Conservation (phyloP, 306 rosid species). For the Erythrophleum fordii region DNA sequence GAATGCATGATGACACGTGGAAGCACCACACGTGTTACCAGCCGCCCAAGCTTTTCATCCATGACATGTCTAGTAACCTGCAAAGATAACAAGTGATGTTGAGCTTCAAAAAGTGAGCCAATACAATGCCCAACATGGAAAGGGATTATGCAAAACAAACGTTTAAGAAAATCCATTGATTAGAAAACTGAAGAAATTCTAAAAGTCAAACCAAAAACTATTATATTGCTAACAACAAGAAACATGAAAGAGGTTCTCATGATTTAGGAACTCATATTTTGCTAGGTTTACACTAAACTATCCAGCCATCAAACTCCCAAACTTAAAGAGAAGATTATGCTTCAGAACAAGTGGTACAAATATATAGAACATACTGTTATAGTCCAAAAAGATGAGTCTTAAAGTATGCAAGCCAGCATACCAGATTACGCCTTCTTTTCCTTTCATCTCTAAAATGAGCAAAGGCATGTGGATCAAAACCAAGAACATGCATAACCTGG, state of each 20-base stretch:
- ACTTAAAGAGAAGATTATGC: slow-evolving; percentile 13
- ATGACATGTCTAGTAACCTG: slow-evolving; percentile 89
- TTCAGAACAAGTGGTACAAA: slow-evolving; percentile 20
- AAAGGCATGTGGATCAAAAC: slow-evolving; percentile 99
- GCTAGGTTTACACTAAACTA: not conserved
- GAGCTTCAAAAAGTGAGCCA: slow-evolving; percentile 34
- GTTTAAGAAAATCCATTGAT: not conserved
- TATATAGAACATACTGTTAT: not conserved
- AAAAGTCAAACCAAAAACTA: not conserved
- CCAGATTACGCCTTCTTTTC: slow-evolving; percentile 88
- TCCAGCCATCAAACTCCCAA: slow-evolving; percentile 5
- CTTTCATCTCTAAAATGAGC: slow-evolving; percentile 98
- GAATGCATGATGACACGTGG: slow-evolving; percentile 99
- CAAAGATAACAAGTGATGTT: slow-evolving; percentile 29
- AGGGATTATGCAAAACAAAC: slow-evolving; percentile 8
- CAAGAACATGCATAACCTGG: slow-evolving; percentile 99
- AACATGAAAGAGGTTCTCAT: slow-evolving; percentile 1
- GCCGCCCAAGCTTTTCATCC: slow-evolving; percentile 95
- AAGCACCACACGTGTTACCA: slow-evolving; percentile 93
- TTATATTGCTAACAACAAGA: not conserved
- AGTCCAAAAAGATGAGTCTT: slow-evolving; percentile 8
- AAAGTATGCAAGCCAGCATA: slow-evolving; percentile 39
- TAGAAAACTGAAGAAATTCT: slow-evolving; percentile 1
- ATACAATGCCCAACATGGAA: slow-evolving; percentile 18
- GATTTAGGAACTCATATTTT: slow-evolving; percentile 24